A percentile compares a stretch with the other conserved stretches of the same genome.
Evolutionary conservation across 1,284 basidiomycete genomes (phyloP).

Genomic region (Malassezia furfur): DNA sequence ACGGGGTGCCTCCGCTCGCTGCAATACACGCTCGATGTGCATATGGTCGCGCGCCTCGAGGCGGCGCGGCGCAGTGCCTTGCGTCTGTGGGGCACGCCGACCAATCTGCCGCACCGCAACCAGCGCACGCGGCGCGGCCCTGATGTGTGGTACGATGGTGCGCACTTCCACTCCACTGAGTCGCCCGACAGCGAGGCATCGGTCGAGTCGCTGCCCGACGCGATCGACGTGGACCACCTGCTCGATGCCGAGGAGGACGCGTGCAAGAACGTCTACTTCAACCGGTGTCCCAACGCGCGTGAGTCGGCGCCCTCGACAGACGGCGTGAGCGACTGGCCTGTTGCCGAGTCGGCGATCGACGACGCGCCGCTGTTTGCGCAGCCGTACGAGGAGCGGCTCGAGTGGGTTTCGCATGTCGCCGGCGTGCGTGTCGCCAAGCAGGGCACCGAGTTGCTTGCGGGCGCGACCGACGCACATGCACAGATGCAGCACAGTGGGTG

Average conservation of each 20-base stretch:
- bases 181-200: background rate
- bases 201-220: background rate
- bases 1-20: slow-evolving; percentile 31
- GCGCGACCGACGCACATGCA: background rate
- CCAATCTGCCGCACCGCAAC: slow-evolving; percentile 8
- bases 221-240: slow-evolving; percentile 4
- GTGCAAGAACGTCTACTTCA: slow-evolving; percentile 12
- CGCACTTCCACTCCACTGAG: background rate
- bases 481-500: slow-evolving; percentile 6
- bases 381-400: slow-evolving; percentile 28
- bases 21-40: slow-evolving; percentile 23
- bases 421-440: slow-evolving; percentile 32
- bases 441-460: slow-evolving; percentile 8
- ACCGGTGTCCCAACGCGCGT: slow-evolving; percentile 9
- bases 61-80: slow-evolving; percentile 37
- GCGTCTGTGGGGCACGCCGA: slow-evolving; percentile 30
- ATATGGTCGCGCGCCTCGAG: slow-evolving; percentile 26
- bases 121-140: slow-evolving; percentile 2
- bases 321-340: slow-evolving; percentile 10
- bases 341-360: background rate
- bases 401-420: slow-evolving; percentile 44
- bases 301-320: background rate
- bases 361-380: slow-evolving; percentile 28
- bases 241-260: slow-evolving; percentile 16
- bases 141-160: slow-evolving; percentile 9